Percentiles rank a stretch among this genome's conserved stretches.
These are phyloP conservation scores for Aspergillus sp. DNA, from an alignment of 2,329 filamentous ascomycete genomes.

Conservation along the genomic window DNA sequence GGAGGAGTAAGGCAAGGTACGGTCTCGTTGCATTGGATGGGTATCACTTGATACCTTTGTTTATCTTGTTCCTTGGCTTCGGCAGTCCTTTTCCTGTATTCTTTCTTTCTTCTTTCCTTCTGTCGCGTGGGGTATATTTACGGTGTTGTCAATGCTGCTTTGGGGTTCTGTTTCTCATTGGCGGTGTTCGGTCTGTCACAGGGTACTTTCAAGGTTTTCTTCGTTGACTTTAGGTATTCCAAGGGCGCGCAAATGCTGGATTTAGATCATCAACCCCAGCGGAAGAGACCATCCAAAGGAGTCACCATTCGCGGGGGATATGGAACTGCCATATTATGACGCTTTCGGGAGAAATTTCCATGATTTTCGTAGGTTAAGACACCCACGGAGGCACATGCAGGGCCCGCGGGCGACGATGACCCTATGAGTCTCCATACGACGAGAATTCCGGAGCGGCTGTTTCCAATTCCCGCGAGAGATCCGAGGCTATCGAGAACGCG, in stretches of 20 bases:
- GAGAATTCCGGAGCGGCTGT: constrained; percentile 15
- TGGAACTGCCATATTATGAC: too few relatives aligned
- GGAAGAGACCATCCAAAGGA: background rate
- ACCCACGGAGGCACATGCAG: too few relatives aligned
- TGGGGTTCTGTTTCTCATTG: constrained; percentile 6
- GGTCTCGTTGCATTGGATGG: constrained; percentile 12
- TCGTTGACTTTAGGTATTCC: background rate
- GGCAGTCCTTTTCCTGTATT: constrained; percentile 1
- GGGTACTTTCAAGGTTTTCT: background rate
- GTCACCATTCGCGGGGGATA: too few relatives aligned
- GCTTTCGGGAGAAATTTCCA: too few relatives aligned
- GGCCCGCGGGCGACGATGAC: too few relatives aligned
- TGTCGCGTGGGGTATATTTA: constrained; percentile 8
- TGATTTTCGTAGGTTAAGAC: too few relatives aligned
- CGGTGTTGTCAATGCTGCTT: constrained; percentile 15
- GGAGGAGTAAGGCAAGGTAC: constrained; percentile 48
- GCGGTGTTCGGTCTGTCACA: constrained; percentile 12
- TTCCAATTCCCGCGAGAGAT: constrained; percentile 14
- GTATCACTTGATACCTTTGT: too few relatives aligned
- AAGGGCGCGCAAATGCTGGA: background rate
- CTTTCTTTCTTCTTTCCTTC: background rate
- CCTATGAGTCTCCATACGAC: background rate
- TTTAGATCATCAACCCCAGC: background rate
- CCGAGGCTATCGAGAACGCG: constrained; percentile 22
- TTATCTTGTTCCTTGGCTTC: constrained; percentile 5